These are phyloP conservation scores for Kwoniella botswanensis DNA, from an alignment of 768 basidiomycete species.

Conservation along the genomic window DNA sequence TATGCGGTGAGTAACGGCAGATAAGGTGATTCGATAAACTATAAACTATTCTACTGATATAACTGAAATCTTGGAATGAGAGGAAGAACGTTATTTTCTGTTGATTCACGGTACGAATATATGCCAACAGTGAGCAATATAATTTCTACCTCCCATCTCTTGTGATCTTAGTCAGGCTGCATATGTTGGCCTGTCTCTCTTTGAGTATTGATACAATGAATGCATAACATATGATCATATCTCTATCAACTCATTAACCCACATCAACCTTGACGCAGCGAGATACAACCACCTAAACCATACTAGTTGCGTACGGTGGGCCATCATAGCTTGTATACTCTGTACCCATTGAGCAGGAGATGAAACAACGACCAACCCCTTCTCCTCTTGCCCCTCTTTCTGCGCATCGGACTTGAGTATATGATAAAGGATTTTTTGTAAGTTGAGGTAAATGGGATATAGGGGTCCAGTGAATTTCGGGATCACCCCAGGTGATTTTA, in stretches of 20 bases:
- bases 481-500: conserved; percentile 38
- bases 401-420: neutral
- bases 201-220: no score
- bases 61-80: no score
- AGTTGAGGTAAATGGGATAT: conserved; percentile 22
- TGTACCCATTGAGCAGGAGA: conserved; percentile 65
- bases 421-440: neutral
- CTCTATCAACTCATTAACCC: conserved; percentile 79
- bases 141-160: no score
- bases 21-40: neutral
- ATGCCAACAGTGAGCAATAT: no score
- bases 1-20: conserved; percentile 1
- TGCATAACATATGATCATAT: neutral
- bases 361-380: conserved; percentile 61
- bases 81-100: no score
- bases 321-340: conserved; percentile 71
- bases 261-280: conserved; percentile 82
- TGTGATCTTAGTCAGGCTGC: neutral
- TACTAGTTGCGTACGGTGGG: conserved; percentile 75
- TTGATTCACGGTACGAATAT: no score
- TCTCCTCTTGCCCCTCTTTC: neutral
- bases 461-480: conserved; percentile 49
- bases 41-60: no score
- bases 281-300: conserved; percentile 92
- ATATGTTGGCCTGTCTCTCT: neutral